These are phyloP conservation scores for Stagonosporopsis rhizophila DNA, from an alignment of 2,329 filamentous ascomycete genomes.

Conservation along the genomic window DNA sequence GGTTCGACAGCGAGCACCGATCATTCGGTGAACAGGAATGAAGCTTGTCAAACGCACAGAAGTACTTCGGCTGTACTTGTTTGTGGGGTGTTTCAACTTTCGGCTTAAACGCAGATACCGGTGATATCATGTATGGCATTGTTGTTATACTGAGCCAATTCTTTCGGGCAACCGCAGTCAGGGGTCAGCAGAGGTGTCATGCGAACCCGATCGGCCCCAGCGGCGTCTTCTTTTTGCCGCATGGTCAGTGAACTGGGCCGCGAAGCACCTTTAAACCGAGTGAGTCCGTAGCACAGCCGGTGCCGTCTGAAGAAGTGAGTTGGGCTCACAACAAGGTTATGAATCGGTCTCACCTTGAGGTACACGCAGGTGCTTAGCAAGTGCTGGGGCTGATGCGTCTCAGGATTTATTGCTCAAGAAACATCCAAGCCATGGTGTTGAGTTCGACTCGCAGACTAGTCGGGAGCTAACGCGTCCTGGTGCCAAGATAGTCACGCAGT, in stretches of 20 bases:
- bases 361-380: constrained; percentile 6
- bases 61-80: background rate
- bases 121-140: constrained; percentile 14
- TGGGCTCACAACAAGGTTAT: constrained; percentile 8
- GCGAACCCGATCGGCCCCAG: background rate
- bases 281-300: constrained; percentile 11
- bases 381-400: constrained; percentile 7
- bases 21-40: constrained; percentile 1
- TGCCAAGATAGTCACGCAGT: constrained; percentile 2
- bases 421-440: constrained; percentile 5
- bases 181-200: constrained; percentile 4
- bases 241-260: constrained; percentile 5
- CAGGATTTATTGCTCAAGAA: constrained; percentile 1
- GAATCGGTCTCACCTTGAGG: constrained; percentile 3
- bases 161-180: background rate
- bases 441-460: constrained; percentile 4
- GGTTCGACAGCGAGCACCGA: constrained; percentile 6
- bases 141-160: background rate
- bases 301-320: background rate
- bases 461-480: constrained; percentile 9
- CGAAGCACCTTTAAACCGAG: background rate
- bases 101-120: constrained; percentile 5
- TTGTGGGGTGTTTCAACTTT: constrained; percentile 7
- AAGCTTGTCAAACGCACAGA: background rate
- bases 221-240: constrained; percentile 1